Evolutionary conservation across 1,139 yeast genomes (phyloP), one percentile per base, ranked within the genome.

Genomic region (Hemisphaericaspora subhashii): DNA sequence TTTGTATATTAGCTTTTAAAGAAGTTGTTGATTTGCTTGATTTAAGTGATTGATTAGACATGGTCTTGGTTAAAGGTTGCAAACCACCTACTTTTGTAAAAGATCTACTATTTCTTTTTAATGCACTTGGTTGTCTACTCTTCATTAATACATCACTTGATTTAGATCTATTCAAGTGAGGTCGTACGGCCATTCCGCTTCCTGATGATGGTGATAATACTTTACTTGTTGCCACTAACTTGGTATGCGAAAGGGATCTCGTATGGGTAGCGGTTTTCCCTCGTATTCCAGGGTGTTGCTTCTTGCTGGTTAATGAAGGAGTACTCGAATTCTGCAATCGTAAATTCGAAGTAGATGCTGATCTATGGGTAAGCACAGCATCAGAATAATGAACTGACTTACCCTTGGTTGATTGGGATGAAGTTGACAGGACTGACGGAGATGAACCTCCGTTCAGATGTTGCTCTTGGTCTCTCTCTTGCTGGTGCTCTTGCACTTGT

Each of bases 61-160:
- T 47, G 13, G 75, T 61, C 39, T 66, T 66, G 5, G 75, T 69
- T 39, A 70, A 53, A 5, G 76, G 75, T 35, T 67, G 73, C 14
- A 70, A 47, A 1, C 63, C 65, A 0, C 65, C 44, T 13, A 69
- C 46, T 44, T 67, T 68, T 3, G 74, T 65, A 30, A 59, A 59
- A 4, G 74, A 68, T 15, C 72, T 52, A 44, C 60, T 66, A 46
- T 60, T 69, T 33, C 72, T 48, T 38, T 67, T 71, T 30, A 60
- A 56, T 21, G 59, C 51, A 5, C 52, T 46, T 16, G 51, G 46
- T 36, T 50, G 51, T 11, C 54, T 41, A 17, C 56, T 47, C 36
- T 59, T 55, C 6, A 59, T 46, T 27, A 71, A 58, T 0, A 71
- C 74, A 44, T 72, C 77, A 3, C 75, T 63, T 3, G 75, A 68